Conservation (phyloP, 148 eudicot species). For the Gaultheria prostrata region DNA sequence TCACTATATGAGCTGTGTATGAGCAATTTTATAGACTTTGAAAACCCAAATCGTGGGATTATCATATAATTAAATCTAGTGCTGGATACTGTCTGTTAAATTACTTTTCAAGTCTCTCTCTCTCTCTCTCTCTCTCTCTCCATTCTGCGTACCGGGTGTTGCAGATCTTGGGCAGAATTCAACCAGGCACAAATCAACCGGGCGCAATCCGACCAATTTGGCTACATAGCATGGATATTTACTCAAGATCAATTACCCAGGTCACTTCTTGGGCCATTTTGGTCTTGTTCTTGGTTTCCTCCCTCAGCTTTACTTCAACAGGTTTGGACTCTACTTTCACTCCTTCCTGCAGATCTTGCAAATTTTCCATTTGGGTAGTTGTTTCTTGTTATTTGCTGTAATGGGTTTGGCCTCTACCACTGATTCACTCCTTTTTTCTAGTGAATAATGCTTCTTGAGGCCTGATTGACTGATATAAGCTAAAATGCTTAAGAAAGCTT, state of each 20-base stretch:
- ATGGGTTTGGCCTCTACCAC: not conserved
- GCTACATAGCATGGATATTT: slow-evolving; percentile 26
- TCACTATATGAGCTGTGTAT: not conserved
- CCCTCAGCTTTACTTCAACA: slow-evolving; percentile 38
- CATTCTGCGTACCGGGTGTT: not conserved
- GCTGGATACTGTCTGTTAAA: slow-evolving; percentile 3
- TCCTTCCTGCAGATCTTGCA: not conserved
- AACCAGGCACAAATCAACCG: not conserved
- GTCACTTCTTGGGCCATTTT: slow-evolving; percentile 23
- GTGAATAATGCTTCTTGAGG: not conserved
- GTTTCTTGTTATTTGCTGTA: slow-evolving; percentile 6
- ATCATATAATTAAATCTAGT: not conserved
- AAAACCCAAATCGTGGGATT: not conserved
- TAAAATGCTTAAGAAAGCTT: slow-evolving; percentile 4
- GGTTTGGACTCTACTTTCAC: slow-evolving; percentile 25
- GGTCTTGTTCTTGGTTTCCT: slow-evolving; percentile 36
- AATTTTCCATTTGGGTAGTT: not conserved
- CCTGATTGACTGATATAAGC: not conserved
- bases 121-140: not conserved
- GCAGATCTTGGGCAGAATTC: slow-evolving; percentile 24
- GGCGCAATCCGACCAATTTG: slow-evolving; percentile 7
- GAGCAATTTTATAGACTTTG: not conserved
- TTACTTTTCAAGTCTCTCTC: not conserved
- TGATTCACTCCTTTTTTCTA: not conserved
- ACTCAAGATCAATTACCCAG: slow-evolving; percentile 31